Percentiles rank a stretch among this genome's conserved stretches.
Conservation (phyloP, 768 basidiomycete genomes). For the Amylocystis lapponica region DNA sequence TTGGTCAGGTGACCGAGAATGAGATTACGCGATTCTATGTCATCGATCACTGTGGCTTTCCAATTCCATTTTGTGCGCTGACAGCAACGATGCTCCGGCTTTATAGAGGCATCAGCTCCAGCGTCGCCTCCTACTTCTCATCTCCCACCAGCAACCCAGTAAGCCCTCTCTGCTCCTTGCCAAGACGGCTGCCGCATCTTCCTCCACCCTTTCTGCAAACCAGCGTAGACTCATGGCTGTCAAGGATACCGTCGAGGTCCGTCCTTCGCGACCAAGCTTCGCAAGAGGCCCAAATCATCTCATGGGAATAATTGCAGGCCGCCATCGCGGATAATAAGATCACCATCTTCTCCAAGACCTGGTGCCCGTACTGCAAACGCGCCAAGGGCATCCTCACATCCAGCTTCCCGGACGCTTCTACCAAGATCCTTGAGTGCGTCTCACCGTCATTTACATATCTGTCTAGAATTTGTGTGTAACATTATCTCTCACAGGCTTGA, state of each 20-base stretch:
- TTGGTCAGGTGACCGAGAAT: not conserved
- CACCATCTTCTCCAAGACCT: constrained; percentile 36
- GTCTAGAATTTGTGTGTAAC: not conserved
- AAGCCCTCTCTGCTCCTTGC: constrained; percentile 12
- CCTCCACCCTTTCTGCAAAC: constrained; percentile 27
- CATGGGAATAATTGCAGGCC: constrained; percentile 14
- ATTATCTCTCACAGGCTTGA: constrained; percentile 44
- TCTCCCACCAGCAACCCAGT: constrained; percentile 15
- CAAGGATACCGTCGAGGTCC: constrained; percentile 37
- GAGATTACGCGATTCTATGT: not conserved
- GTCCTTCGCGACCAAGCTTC: no score
- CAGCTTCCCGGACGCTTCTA: constrained; percentile 23
- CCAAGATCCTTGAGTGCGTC: constrained; percentile 33
- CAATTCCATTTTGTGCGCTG: not conserved
- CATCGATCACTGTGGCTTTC: not conserved
- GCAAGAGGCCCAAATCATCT: not conserved
- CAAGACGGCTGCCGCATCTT: constrained; percentile 20
- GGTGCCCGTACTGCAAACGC: constrained; percentile 35
- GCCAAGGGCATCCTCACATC: constrained; percentile 33
- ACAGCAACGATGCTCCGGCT: constrained; percentile 13
- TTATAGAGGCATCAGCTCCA: constrained; percentile 18
- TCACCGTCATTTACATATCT: not conserved
- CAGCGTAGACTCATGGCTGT: constrained; percentile 27
- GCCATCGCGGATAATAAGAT: constrained; percentile 34
- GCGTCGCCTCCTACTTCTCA: constrained; percentile 7